Evolutionary conservation across 129 eudicot genomes (phyloP), one percentile per base, ranked within the genome.

Genomic region (Flaveria brownii): DNA sequence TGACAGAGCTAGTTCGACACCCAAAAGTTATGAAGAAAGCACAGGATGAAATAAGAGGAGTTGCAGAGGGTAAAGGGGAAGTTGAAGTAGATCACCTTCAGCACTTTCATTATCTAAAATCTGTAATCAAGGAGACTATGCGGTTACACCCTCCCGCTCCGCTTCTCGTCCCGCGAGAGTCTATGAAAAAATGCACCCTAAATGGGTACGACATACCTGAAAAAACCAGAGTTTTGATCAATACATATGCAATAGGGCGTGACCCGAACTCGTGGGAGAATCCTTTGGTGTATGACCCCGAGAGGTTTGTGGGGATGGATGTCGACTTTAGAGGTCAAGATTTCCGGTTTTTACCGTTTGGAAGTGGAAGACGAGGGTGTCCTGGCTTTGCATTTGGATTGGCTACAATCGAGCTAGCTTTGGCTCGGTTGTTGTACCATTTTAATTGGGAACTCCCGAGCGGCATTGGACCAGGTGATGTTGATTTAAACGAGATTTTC

Each of bases 301-400:
- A 88, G 59, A 88, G 90, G 80, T 88, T 88, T 68, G 6, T 80
- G 56, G 81, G 78, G 12, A 18, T 2, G 5, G 80, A 78, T 41
- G 73, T 83, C 16, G 92, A 88, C 69, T 85, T 85, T 62, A 68
- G 70, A 72, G 90, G 90, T 65, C 87, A 83, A 52, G 86, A 85
- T 77, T 88, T 70, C 55, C 47, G 83, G 86, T 83, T 83, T 50
- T 60, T 85, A 8, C 92, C 88, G 0, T 88, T 88, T 68, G 92
- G 88, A 1, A 87, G 84, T 6, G 92, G 88, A 50, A 80, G 92
- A 39, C 74, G 89, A 61, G 89, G 89, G 11, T 88, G 89, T 69
- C 86, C 92, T 0, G 88, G 92, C 0, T 80, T 52, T 22, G 45
- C 86, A 2, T 83, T 88, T 68, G 87, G 87, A 8, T 74, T 88